Percentiles rank a stretch among this genome's conserved stretches.
Conservation (phyloP, 176 grass and related monocot species). For the Carex pumila region DNA sequence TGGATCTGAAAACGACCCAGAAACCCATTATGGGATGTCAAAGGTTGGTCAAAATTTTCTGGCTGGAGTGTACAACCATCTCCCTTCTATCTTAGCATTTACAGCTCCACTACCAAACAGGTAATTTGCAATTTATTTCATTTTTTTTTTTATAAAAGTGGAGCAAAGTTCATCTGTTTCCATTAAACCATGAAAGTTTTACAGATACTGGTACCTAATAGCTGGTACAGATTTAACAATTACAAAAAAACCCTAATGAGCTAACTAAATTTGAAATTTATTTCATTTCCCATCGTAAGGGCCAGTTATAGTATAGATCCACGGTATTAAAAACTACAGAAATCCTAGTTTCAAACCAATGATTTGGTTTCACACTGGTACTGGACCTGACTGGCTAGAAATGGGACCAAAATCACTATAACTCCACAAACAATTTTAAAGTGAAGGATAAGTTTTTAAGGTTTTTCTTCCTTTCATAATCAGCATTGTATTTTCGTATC, state of each 20-base stretch:
- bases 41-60: slow-evolving; percentile 65
- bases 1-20: slow-evolving; percentile 52
- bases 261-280: background rate
- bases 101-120: slow-evolving; percentile 90
- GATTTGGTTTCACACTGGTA: background rate
- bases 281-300: background rate
- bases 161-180: too few species aligned
- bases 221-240: too few species aligned
- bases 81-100: slow-evolving; percentile 82
- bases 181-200: too few species aligned
- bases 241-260: too few species aligned
- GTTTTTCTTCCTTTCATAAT: background rate
- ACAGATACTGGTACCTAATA: too few species aligned
- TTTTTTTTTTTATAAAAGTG: too few species aligned
- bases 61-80: slow-evolving; percentile 87
- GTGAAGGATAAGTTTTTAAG: background rate
- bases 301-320: background rate
- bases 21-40: slow-evolving; percentile 71
- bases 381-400: background rate
- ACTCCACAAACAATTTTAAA: background rate
- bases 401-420: background rate
- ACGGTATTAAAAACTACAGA: background rate
- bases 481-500: background rate
- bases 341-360: background rate
- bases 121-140: slow-evolving; percentile 26